Base-by-base conservation (phyloP, 202 grass and related monocot species). In the Miscanthus sacchariflorus region DNA sequence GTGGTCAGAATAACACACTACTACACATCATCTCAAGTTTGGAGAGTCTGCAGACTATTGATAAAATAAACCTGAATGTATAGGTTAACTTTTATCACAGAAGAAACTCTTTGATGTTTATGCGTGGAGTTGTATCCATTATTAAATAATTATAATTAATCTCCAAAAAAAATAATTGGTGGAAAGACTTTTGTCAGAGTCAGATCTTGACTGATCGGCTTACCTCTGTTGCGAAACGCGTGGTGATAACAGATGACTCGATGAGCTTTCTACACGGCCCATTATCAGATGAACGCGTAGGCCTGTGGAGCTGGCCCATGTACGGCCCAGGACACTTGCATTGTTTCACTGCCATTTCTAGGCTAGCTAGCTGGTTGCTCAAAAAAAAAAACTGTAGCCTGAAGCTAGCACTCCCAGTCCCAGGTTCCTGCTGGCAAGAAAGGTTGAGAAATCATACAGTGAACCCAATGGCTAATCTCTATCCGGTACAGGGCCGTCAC, bases 1-100 rank as follows among this genome's bases (percentile, higher is more conserved):
- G 70, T 39, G 28, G 28, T 81, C 56, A 71, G 18, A 81, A 68
- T 81, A 28, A 75, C 72, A 49, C 42, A 24, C 21, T 17, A 61
- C 12, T 10, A 17, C 50, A 18, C 50, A 18, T 76, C 9, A 40
- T 43, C 70, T 43, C 12, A 35, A 19, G 44, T 52, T 48, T 19
- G 27, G 17, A 30, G 48, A 30, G 72, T 49, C 43, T 48, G 36
- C 45, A 7, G 13, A 36, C 75, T 58, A 12, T 52, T 38, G 75
- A 59, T 13, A 59, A 78, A 59, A 78, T 65, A 65, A 65, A 25
- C 9, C 3, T 54, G 14, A 77, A 54, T 12, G 30, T 76, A 13
- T 6, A 33, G 13, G 48, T 77, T 27, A 54, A 77, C 18, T 58
- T 38, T 35, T 77, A 14, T 58, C 35, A 77, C 25, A 6, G 1